Percentiles rank a stretch among this genome's conserved stretches.
Evolutionary conservation across 352 stramenopile species (phyloP).

Genomic region (Peronospora belbahrii): DNA sequence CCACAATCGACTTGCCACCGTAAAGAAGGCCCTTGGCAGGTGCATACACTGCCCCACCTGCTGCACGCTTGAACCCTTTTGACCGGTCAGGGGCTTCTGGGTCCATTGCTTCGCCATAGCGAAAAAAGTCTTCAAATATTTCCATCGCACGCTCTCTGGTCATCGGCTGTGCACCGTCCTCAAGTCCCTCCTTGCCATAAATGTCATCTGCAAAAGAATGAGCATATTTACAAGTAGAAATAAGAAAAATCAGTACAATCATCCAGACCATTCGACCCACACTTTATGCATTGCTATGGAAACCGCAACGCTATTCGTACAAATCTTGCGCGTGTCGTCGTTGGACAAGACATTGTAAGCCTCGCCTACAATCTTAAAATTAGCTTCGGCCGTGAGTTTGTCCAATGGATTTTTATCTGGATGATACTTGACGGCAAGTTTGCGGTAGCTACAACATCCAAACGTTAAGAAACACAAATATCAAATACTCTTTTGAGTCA

Average conservation of each 20-base stretch:
- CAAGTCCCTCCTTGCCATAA: constrained; percentile 89
- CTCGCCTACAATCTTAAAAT: constrained; percentile 92
- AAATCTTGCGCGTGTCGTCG: constrained; percentile 84
- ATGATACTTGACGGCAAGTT: constrained; percentile 90
- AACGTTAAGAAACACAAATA: background rate
- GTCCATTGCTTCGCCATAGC: constrained; percentile 80
- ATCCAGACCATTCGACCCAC: background rate
- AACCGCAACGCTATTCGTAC: constrained; percentile 27
- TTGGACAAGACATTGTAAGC: constrained; percentile 92
- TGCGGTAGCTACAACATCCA: constrained; percentile 66
- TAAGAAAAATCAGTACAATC: constrained; percentile 2
- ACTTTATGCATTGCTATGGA: background rate
- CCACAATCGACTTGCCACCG: constrained; percentile 73
- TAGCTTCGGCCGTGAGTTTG: constrained; percentile 79
- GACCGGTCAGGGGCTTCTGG: constrained; percentile 64
- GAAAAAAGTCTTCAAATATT: constrained; percentile 85
- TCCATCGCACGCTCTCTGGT: constrained; percentile 74
- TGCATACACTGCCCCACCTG: constrained; percentile 73
- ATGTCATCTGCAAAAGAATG: constrained; percentile 64
- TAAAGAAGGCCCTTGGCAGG: constrained; percentile 77
- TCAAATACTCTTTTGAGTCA: too few relatives aligned
- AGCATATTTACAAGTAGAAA: constrained; percentile 7
- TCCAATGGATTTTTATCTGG: constrained; percentile 88
- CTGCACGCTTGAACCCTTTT: constrained; percentile 72
- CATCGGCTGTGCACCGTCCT: constrained; percentile 78